Evolutionary conservation across 1,284 basidiomycete genomes (phyloP), one percentile per base, ranked within the genome.

Genomic region (Malassezia psittaci): DNA sequence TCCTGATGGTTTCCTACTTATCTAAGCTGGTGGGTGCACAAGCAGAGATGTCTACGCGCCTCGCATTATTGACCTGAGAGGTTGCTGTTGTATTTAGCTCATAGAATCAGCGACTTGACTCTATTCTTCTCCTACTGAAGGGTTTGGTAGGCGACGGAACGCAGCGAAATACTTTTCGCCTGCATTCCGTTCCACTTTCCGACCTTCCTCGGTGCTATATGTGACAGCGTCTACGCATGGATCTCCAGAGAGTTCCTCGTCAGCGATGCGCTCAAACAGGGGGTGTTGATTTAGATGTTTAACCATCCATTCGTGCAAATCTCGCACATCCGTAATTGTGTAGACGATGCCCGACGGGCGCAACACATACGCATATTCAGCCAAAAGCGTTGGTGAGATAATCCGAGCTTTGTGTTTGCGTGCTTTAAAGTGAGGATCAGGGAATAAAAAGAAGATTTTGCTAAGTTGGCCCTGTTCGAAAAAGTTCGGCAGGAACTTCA

Each of bases 401-500:
- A 96, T 96, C 64, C 79, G 86, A 79, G 76, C 93, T 78, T 99
- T 99, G 80, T 96, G 93, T 76, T 99, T 99, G 66, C 91, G 84
- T 16, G 83, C 81, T 77, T 99, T 98, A 81, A 99, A 99, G 77
- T 98, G 94, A 0, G 94, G 94, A 77, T 99, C 94, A 34, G 94
- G 94, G 77, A 96, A 98, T 59, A 98, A 82, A 79, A 98, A 96
- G 79, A 99, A 99, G 60, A 99, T 81, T 60, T 94, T 87, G 41
- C 54, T 55, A 6, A 73, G 57, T 71, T 94, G 93, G 59, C 85
- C 85, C 72, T 91, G 90, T 11, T 81, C 75, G 77, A 99, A 96
- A 77, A 91, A 96, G 78, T 98, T 98, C 12, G 91, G 88, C 62
- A 96, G 81, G 77, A 96, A 96, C 78, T 98, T 98, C 93, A 96